phyloP scores from a whole-genome alignment of 2,329 filamentous ascomycete species.

The Aspergillus amoenus region DNA sequence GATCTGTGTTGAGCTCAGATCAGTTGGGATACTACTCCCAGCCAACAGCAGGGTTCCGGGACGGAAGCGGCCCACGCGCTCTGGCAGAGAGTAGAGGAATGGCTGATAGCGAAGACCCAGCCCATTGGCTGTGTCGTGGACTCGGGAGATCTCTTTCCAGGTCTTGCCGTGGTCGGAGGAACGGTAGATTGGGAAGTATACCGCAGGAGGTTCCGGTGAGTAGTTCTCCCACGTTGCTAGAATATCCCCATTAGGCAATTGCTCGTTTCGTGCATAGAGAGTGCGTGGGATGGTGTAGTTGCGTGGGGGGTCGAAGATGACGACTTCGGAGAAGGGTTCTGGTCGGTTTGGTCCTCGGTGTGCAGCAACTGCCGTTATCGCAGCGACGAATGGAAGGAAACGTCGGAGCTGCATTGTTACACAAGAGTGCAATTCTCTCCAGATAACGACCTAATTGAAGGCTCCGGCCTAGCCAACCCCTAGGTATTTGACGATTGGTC shows the following conservation, averaged over 20 bases:
- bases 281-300: constrained; percentile 49
- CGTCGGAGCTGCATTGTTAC: constrained; percentile 5
- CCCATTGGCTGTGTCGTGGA: constrained; percentile 63
- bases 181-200: constrained; percentile 53
- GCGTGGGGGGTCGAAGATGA: constrained; percentile 46
- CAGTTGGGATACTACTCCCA: constrained; percentile 53
- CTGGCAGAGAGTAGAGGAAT: constrained; percentile 63
- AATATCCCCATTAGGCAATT: constrained; percentile 46
- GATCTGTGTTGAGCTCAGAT: constrained; percentile 65
- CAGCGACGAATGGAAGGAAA: constrained; percentile 2
- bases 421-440: neutral
- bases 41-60: constrained; percentile 64
- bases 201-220: constrained; percentile 53
- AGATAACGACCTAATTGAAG: neutral
- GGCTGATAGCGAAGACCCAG: constrained; percentile 70
- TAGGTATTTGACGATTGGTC: neutral
- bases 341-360: neutral
- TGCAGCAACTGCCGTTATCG: neutral
- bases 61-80: constrained; percentile 56
- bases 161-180: constrained; percentile 56
- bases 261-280: constrained; percentile 52
- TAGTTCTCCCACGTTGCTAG: constrained; percentile 59
- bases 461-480: neutral
- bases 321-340: constrained; percentile 32
- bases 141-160: constrained; percentile 63